Evolutionary conservation across 2,329 filamentous ascomycete species (phyloP), one percentile per base, ranked within the genome.

Genomic region (Penicillium brevicompactum): DNA sequence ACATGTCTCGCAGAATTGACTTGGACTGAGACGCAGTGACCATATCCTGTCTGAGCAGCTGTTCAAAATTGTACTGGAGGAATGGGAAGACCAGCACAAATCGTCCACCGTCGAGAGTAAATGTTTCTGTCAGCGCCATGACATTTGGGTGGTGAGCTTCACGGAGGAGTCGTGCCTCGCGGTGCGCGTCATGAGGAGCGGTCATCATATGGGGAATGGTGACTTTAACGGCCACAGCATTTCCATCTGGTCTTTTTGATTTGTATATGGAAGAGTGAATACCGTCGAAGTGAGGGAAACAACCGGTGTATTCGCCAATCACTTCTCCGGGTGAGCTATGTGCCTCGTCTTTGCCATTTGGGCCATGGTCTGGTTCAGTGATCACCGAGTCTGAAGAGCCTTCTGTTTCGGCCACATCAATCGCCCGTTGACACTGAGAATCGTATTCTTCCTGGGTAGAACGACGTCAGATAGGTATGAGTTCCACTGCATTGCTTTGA

Each of bases 41-140:
- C 72, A 63, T 76, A 67, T 64, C 70, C 42, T 74, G 70, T 44
- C 80, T 78, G 2, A 97, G 80, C 4, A 96, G 70, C n/a, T 82
- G 76, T 42, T 85, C 83, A 6, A 97, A 81, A 24, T 89, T 90
- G 55, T 87, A 78, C 4, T 86, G 87, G 79, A 93, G 84, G 72
- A 89, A 97, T 0, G 94, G 94, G 59, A 97, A 95, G 1, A 88
- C 88, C 6, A 97, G 80, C 21, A 95, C 86, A 50, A 95, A 85
- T 43, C 84, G 84, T 54, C 88, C 86, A 44, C 86, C 85, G 56
- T 92, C 84, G 56, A 87, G 81, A 10, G 76, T 76, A 64, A 96
- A 92, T 0, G 86, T 86, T 40, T 91, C 86, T 5, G 92, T 72
- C 4, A 99, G 80, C 0, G 84, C 79, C 53, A 97, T 80, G 48